Evolutionary conservation across 345 rosid species (phyloP).

Genomic region (Lenwebbia sp.): DNA sequence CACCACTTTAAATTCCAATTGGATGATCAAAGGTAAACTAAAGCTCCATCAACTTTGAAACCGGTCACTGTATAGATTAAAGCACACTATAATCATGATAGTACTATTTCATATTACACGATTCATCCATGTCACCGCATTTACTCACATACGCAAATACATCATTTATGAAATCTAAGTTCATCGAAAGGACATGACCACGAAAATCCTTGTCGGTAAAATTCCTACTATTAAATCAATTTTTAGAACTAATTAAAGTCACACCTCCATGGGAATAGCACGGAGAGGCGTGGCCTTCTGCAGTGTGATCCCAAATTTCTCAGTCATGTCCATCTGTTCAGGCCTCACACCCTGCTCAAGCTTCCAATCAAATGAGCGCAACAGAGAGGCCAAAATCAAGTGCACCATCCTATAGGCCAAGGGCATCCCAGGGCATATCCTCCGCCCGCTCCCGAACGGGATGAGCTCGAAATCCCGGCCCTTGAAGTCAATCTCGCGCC

Average conservation of each 20-base stretch:
- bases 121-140: neutral
- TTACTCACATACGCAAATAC: neutral
- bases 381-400: constrained; percentile 5
- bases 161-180: neutral
- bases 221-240: neutral
- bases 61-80: neutral
- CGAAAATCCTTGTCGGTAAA: neutral
- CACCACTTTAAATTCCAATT: neutral
- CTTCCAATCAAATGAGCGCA: constrained; percentile 10
- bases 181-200: neutral
- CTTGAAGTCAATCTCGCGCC: neutral
- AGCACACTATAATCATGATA: neutral
- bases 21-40: neutral
- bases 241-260: neutral
- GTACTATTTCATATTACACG: neutral
- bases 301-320: constrained; percentile 3
- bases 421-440: constrained; percentile 13
- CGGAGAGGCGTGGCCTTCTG: constrained; percentile 1
- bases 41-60: neutral
- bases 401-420: constrained; percentile 3
- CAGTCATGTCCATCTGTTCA: constrained; percentile 1
- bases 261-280: neutral
- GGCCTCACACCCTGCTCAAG: neutral
- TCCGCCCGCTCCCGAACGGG: constrained; percentile 12
- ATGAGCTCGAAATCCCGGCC: constrained; percentile 1